Base-by-base conservation (phyloP, 768 basidiomycete genomes). In the Suillus cothurnatus region DNA sequence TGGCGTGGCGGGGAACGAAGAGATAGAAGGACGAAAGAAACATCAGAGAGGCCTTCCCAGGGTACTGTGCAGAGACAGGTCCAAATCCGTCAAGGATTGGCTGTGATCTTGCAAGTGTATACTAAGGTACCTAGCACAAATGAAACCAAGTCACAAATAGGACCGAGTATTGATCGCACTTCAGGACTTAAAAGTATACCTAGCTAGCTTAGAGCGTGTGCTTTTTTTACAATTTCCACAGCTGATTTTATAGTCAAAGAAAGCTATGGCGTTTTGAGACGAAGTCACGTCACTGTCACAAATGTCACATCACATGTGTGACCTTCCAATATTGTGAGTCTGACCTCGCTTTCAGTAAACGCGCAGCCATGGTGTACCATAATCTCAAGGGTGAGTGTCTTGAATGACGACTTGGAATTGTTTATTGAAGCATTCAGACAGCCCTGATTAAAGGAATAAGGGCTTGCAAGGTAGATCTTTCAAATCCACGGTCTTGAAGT, bases 401-500 rank as follows among this genome's bases (percentile, higher is more conserved):
- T 45, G 53, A 36, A 32, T 31, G 31, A 59, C 63, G 53, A 14
- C 52, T 23, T 49, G 59, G 49, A 43, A 56, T 28, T 61, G 66
- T 56, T 31, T 31, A 79, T 62, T 86, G 59, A 71, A 61, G 41
- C 26, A 39, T 61, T 21, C 63, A 28, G 64, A 38, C 67, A 96
- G 96, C 96, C 71, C 85, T 99, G 71, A 98, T 99, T 82, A 99
- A 99, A 86, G 95, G 94, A 64, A 97, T 99, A 79, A 86, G 97
- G 67, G 87, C 95, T 67, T 97, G 94, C 88, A 99, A 99, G 90
- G 95, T 92, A 65, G 47, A 76, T 66, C 26, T 66, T 66, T 65
- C 32, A 57, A 55, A 73, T 63, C 72, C 55, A 66, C 68, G 45
- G 34, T 50, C 58, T 49, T 61, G 64, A 71, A 70, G 52, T 38